A percentile compares a stretch with the other conserved stretches of the same genome.
Conservation (phyloP, 2,329 filamentous ascomycete species). For the Venturia pyrina region DNA sequence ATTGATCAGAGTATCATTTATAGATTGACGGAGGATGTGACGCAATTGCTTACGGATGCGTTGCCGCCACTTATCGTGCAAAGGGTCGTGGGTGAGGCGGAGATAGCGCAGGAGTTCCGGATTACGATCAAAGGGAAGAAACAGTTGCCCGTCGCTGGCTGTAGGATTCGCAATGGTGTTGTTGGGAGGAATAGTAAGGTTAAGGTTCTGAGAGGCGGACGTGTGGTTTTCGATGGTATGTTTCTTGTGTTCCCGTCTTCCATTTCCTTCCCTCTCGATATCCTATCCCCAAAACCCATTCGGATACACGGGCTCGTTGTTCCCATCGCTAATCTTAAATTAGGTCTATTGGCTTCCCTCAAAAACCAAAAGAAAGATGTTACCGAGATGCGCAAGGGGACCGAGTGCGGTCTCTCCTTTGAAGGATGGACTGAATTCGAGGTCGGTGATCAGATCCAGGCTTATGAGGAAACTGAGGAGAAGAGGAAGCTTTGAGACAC, state of each 20-base stretch:
- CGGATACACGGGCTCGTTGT: too few relatives aligned
- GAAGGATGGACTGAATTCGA: conserved; percentile 68
- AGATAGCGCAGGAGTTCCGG: conserved; percentile 71
- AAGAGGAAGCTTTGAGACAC: conserved; percentile 43
- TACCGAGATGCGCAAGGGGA: conserved; percentile 77
- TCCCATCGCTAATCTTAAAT: not conserved
- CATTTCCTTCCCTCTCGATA: too few relatives aligned
- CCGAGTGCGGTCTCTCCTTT: conserved; percentile 88
- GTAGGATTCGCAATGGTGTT: conserved; percentile 72
- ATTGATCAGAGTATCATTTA: conserved; percentile 85
- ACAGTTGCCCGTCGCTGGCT: conserved; percentile 72
- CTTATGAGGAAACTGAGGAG: conserved; percentile 69
- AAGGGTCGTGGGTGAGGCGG: conserved; percentile 77
- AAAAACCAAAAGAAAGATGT: conserved; percentile 93
- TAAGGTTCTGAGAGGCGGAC: conserved; percentile 53
- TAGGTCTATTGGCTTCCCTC: conserved; percentile 69
- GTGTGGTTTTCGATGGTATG: conserved; percentile 2
- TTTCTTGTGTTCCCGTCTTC: conserved; percentile 1
- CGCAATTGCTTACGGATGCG: conserved; percentile 55
- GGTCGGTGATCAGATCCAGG: conserved; percentile 77
- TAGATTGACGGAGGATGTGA: conserved; percentile 63
- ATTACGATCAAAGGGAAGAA: conserved; percentile 67
- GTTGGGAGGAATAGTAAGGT: conserved; percentile 56
- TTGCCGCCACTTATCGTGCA: conserved; percentile 57
- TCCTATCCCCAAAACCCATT: too few relatives aligned